Evolutionary conservation across 176 grass and related monocot genomes (phyloP), one percentile per base, ranked within the genome.

Genomic region (Oryza meridionalis): DNA sequence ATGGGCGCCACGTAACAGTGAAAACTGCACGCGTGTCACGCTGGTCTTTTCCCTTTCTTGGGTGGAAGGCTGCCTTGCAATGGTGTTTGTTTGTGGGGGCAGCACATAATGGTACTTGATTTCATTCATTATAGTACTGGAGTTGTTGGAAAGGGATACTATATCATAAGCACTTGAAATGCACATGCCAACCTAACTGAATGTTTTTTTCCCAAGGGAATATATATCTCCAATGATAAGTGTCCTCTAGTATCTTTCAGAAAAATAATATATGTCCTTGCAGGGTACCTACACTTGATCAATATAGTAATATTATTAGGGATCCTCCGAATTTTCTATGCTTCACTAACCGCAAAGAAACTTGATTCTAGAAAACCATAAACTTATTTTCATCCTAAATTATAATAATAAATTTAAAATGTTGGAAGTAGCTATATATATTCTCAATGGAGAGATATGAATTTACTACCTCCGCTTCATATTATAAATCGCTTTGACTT

Each of bases 131-230:
- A 1, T 42, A 31, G 76, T 80, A n/a, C n/a, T n/a, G 84, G 55
- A 65, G 76, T 86, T 14, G 76, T 79, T 79, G 76, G 76, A 64
- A 47, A 64, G 51, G 59, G 59, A 40, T 14, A 78, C 5, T 22
- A 27, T n/a, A 58, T 58, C 17, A 58, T 58, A 6, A 29, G 14
- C 38, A 29, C 22, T 65, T 2, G 22, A 25, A 45, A 58, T 58
- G 53, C 53, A n/a, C 53, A 58, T 21, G 53, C 17, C 53, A 58
- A 58, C 53, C 7, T 8, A 58, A 21, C 53, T 58, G 6, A 55
- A 7, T 55, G 17, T 55, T 19, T 55, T 31, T 33, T 55, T 21
- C 35, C 51, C 51, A 6, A 55, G 6, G 51, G 13, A 50, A 3
- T 47, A 53, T 42, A 19, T 53, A 53, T 53, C 14, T 53, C 50